Evolutionary conservation across 139 green algal genomes (phyloP), one percentile per base, ranked within the genome.

Genomic region (Chlorella sp.): DNA sequence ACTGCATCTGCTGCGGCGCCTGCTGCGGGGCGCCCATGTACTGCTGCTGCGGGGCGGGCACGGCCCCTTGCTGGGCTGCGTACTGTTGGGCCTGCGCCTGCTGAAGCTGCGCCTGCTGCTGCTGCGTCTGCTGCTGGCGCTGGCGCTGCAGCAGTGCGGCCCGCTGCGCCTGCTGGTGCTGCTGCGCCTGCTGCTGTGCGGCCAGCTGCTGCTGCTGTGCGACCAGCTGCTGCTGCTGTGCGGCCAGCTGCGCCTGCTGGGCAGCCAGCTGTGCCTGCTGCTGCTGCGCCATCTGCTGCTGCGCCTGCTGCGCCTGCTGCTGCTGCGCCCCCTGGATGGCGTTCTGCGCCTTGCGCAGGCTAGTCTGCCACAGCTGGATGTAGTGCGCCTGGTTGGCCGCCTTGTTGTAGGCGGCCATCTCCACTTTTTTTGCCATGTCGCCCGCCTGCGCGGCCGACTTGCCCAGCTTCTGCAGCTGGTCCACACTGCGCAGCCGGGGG

Each of bases 281-380:
- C 40, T 36, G 36, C 13, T 76, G 56, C 17, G 48, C 48, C n/a
- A 75, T 48, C 70, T 38, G 34, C 36, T 68, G 34, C 43, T 87
- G 34, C 84, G 38, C 54, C 46, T 81, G 56, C 38, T 51, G 67
- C 40, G 41, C 58, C 43, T 72, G 48, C 36, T 38, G 54, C 17
- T 76, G 40, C 34, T 73, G 56, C 36, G 76, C 44, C 83, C 87
- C 68, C 44, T 87, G 62, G 70, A 89, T 77, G 76, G 88, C 77
- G 24, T 82, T 40, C 56, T 87, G n/a, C 17, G 84, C 73, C 73
- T 89, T 72, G 11, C 68, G 67, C 34, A 89, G 70, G 78, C 74
- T 86, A 82, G 82, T 54, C 79, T 69, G 28, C 41, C 88, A 84
- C 41, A 84, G 86, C 43, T 85, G 83, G 41, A 62, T 83, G 73